phyloP scores from a whole-genome alignment of 805 yeast species.

The Sungouiella thailandica region DNA sequence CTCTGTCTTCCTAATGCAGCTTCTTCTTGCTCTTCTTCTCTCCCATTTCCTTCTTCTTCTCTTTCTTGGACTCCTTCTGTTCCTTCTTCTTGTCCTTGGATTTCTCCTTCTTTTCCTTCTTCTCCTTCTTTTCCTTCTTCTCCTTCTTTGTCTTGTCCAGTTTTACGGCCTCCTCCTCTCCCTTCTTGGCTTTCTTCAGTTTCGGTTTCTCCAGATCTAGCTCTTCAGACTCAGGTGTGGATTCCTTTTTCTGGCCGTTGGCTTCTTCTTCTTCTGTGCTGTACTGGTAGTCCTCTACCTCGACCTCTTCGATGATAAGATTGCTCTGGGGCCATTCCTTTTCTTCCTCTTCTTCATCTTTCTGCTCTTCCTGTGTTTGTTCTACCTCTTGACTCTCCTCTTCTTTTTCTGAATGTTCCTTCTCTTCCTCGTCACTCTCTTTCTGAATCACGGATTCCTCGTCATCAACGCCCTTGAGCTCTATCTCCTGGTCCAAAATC shows the following conservation, averaged over 20 bases:
- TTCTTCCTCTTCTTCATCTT: not conserved
- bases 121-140: constrained; percentile 6
- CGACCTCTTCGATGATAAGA: constrained; percentile 39
- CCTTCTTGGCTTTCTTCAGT: constrained; percentile 12
- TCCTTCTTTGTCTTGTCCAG: constrained; percentile 6
- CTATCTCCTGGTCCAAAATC: constrained; percentile 31
- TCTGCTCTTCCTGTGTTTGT: not conserved
- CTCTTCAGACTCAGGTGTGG: no score
- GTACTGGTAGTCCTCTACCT: constrained; percentile 28
- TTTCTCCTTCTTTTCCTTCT: constrained; percentile 5
- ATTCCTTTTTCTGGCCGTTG: no score
- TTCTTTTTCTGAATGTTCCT: not conserved
- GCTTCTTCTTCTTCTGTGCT: constrained; percentile 2
- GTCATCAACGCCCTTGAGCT: constrained; percentile 25
- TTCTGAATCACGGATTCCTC: constrained; percentile 1
- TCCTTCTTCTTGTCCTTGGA: constrained; percentile 5
- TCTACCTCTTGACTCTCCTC: not conserved
- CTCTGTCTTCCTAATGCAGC: no score
- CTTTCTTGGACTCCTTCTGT: constrained; percentile 13
- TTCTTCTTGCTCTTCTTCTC: no score
- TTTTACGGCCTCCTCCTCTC: constrained; percentile 9
- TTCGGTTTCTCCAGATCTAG: no score
- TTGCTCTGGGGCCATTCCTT: not conserved
- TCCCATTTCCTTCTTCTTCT: constrained; percentile 1
- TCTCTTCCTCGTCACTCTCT: constrained; percentile 1